These are phyloP conservation scores for Schizophyllum amplum DNA, from an alignment of 1,284 basidiomycete species.

Conservation along the genomic window DNA sequence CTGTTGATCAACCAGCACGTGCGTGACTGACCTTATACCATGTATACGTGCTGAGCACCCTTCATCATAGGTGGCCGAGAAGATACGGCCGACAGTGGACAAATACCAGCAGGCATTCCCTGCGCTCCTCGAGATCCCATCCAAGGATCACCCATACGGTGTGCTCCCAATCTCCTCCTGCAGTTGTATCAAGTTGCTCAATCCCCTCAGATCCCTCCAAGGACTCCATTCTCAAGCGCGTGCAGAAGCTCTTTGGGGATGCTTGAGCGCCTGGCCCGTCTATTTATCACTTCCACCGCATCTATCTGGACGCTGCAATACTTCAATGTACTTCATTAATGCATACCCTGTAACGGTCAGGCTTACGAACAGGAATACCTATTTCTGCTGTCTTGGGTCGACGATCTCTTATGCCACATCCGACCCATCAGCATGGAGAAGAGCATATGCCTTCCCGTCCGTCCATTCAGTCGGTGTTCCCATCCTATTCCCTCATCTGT, in stretches of 20 bases:
- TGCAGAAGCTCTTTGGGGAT: conserved; percentile 94
- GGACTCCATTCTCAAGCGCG: conserved; percentile 94
- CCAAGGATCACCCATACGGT: conserved; percentile 93
- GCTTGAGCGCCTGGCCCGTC: conserved; percentile 11
- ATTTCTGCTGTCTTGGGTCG: too few relatives aligned
- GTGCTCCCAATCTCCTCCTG: conserved; percentile 12
- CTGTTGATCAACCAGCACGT: conserved; percentile 97
- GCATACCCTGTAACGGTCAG: not conserved
- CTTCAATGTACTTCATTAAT: not conserved
- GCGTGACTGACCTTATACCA: conserved; percentile 19
- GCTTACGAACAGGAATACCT: too few relatives aligned
- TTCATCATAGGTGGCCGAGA: conserved; percentile 81
- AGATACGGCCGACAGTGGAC: conserved; percentile 93
- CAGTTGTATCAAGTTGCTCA: conserved; percentile 1
- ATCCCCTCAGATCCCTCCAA: conserved; percentile 79
- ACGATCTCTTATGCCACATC: too few relatives aligned
- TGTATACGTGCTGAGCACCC: conserved; percentile 7
- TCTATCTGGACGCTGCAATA: conserved; percentile 1
- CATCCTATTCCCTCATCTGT: too few relatives aligned
- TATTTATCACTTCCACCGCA: conserved; percentile 1
- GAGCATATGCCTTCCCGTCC: too few relatives aligned
- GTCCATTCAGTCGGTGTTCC: too few relatives aligned
- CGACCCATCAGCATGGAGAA: too few relatives aligned
- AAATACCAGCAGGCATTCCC: conserved; percentile 96
- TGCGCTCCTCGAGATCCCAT: conserved; percentile 94